A percentile compares a stretch with the other conserved stretches of the same genome.
phyloP scores from a whole-genome alignment of 306 rosid species.

The Vigna hirtella region DNA sequence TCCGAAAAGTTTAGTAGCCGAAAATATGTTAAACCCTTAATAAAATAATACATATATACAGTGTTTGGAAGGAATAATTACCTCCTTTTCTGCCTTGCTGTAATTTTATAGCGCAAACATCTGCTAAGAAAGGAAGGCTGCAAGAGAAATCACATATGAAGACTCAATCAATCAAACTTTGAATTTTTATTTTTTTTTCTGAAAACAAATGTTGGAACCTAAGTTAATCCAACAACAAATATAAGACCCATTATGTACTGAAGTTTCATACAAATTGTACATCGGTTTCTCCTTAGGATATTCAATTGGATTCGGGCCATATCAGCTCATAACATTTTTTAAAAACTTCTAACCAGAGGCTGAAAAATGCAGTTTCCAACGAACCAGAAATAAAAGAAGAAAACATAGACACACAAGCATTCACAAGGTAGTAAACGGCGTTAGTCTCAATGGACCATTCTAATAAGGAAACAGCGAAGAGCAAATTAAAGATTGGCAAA shows the following conservation, averaged over 20 bases:
- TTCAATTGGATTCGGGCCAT: conserved; percentile 20
- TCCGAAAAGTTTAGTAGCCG: no score
- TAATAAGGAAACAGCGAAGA: neutral
- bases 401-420: neutral
- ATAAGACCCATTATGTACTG: conserved; percentile 7
- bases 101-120: conserved; percentile 83
- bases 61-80: conserved; percentile 35
- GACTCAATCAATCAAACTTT: neutral
- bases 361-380: neutral
- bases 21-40: neutral
- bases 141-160: conserved; percentile 50
- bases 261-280: neutral
- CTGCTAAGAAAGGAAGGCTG: conserved; percentile 89
- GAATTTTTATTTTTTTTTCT: conserved; percentile 5
- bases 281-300: neutral
- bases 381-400: neutral
- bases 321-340: conserved; percentile 4
- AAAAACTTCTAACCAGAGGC: conserved; percentile 21
- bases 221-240: conserved; percentile 32
- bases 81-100: conserved; percentile 76
- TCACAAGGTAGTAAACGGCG: neutral
- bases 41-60: neutral
- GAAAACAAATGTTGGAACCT: conserved; percentile 13
- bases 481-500: conserved; percentile 3
- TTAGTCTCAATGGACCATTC: neutral